Evolutionary conservation across 2,329 filamentous ascomycete species (phyloP), one percentile per base, ranked within the genome.

Genomic region (Trichoderma harzianum): DNA sequence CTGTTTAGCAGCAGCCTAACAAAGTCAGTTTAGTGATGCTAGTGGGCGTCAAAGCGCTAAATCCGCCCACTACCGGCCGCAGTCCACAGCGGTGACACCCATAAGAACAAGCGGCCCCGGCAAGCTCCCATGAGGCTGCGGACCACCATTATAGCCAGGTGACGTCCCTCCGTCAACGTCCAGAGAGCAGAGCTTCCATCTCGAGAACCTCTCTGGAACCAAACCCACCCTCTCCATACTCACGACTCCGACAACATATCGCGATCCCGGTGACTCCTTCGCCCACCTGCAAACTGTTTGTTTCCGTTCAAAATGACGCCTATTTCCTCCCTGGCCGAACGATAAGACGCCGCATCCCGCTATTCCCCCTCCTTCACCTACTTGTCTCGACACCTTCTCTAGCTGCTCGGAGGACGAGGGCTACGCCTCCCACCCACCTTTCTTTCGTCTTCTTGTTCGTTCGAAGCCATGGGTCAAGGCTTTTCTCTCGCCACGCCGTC

Each of bases 401-500:
- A 36, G 55, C 57, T 26, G n/a, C 16, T 43, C 36, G n/a, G 12
- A 32, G 57, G 57, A 69, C 55, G 28, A 34, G 30, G 36, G 55
- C 14, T 47, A 18, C 28, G 47, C 16, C 39, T 39, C 32, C 24
- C 16, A 21, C 36, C 10, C 65, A 51, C 72, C 71, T 34, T 65
- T 51, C 72, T 66, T n/a, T 39, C 16, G 7, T 11, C 4, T 5
- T 74, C 68, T 34, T 24, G n/a, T 60, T 32, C 28, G 7, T 18
- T 60, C 14, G 57, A 21, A 60, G 74, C 76, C 75, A 99, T 99
- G 96, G 96, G 96, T 75, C 96, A 99, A 87, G 95, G 94, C 75
- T 98, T 98, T 84, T 98, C 95, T 74, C 90, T 97, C 77, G 93
- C 94, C 69, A 95, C 94, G 79, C 92, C 97, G 75, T 96, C 94